Conservation (phyloP, 2,329 filamentous ascomycete species). For the Beauveria rudraprayagi region DNA sequence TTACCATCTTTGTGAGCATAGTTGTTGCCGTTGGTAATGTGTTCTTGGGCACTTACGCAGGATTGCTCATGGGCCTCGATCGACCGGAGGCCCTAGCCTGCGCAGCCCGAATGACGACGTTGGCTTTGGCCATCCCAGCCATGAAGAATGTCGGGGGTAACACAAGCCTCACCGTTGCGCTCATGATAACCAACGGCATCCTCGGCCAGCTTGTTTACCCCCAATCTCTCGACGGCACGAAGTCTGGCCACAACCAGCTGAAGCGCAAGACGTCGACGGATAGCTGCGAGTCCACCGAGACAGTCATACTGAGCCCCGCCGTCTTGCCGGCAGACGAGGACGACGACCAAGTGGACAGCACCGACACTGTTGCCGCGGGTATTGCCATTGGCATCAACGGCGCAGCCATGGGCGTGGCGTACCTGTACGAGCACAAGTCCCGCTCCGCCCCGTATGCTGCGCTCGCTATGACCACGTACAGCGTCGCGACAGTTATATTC, state of each 20-base stretch:
- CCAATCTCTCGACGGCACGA: conserved; percentile 22
- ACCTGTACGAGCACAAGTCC: conserved; percentile 46
- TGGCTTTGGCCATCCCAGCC: conserved; percentile 41
- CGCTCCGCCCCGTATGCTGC: conserved; percentile 48
- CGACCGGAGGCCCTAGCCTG: conserved; percentile 34
- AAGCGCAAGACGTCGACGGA: neutral
- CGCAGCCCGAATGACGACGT: conserved; percentile 41
- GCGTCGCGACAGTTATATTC: conserved; percentile 47
- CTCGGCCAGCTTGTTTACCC: conserved; percentile 33
- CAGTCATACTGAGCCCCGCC: neutral
- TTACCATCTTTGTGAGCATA: conserved; percentile 29
- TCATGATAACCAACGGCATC: conserved; percentile 46
- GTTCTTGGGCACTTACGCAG: conserved; percentile 31
- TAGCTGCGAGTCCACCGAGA: neutral
- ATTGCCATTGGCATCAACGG: conserved; percentile 50
- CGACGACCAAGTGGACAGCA: conserved; percentile 18
- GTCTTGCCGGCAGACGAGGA: neutral
- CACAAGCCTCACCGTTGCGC: conserved; percentile 37
- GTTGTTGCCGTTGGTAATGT: conserved; percentile 34
- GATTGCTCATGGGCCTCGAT: conserved; percentile 28
- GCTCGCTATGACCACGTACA: conserved; percentile 49
- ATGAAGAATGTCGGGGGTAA: conserved; percentile 38
- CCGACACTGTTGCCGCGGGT: conserved; percentile 39
- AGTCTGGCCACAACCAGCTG: conserved; percentile 7
- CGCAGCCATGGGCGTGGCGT: conserved; percentile 51